phyloP scores from a whole-genome alignment of 2,329 filamentous ascomycete genomes.

The Curvularia spicifera region DNA sequence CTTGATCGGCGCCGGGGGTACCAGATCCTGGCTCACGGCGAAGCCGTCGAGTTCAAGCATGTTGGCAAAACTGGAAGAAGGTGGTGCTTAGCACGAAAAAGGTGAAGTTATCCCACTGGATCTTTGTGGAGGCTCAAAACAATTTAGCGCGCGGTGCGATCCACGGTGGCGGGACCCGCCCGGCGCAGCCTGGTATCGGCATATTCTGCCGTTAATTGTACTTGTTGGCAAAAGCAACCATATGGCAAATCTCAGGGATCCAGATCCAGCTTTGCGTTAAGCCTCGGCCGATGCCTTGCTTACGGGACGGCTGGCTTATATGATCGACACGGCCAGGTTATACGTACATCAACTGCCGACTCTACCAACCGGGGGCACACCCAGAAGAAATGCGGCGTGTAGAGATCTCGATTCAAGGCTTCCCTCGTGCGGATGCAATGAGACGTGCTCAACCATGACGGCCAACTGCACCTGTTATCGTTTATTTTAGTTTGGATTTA shows the following conservation, averaged over 20 bases:
- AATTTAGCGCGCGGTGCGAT: conserved; percentile 7
- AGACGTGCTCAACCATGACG: conserved; percentile 17
- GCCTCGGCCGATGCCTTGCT: neutral
- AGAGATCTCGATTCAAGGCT: conserved; percentile 32
- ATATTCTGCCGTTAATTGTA: too few relatives aligned
- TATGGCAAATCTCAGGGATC: neutral
- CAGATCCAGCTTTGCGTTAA: neutral
- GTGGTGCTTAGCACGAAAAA: neutral
- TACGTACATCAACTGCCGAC: conserved; percentile 1
- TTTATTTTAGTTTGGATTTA: conserved; percentile 14
- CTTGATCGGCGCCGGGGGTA: conserved; percentile 61
- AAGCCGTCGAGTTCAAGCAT: conserved; percentile 40
- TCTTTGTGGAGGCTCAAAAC: conserved; percentile 14
- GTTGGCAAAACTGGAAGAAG: neutral
- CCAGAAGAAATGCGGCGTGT: conserved; percentile 17
- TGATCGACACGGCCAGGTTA: conserved; percentile 4
- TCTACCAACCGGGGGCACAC: conserved; percentile 19
- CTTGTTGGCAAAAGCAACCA: neutral
- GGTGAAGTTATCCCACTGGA: conserved; percentile 4
- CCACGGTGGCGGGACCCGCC: conserved; percentile 3
- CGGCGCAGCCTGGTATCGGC: neutral
- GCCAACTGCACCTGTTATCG: conserved; percentile 8
- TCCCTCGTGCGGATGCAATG: neutral
- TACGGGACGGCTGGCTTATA: conserved; percentile 4
- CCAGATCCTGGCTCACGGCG: conserved; percentile 61